Percentiles rank a stretch among this genome's conserved stretches.
Conservation (phyloP, 257 asterid species). For the Capsicum rhomboideum region DNA sequence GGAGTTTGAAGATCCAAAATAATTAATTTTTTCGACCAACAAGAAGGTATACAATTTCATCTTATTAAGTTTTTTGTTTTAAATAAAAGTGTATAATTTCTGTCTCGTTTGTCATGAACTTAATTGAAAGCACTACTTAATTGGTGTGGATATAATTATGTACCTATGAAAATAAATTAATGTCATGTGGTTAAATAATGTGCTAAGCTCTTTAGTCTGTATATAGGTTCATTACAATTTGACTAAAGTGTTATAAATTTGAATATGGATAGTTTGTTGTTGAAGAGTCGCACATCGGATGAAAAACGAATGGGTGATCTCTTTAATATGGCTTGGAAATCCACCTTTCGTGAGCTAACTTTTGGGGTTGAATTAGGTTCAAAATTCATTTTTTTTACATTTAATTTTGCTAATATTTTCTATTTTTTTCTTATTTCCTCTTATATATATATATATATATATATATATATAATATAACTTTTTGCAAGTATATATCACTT, state of each 20-base stretch:
- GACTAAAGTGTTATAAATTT: no score
- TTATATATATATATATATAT: no score
- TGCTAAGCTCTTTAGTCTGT: not conserved
- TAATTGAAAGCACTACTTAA: not conserved
- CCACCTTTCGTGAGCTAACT: no score
- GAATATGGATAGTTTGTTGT: not conserved
- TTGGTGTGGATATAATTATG: not conserved
- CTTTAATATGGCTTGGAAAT: no score
- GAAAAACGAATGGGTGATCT: no score
- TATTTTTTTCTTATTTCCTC: not conserved
- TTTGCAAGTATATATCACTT: not conserved
- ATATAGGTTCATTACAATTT: no score
- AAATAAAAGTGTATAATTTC: not conserved
- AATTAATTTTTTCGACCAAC: not conserved
- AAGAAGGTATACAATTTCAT: not conserved
- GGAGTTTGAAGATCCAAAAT: not conserved
- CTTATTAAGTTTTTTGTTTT: not conserved
- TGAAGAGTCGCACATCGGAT: no score
- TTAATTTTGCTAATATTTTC: no score
- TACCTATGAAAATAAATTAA: not conserved
- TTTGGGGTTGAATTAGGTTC: no score
- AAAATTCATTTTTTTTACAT: no score
- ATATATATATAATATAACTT: no score
- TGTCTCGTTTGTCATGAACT: not conserved
- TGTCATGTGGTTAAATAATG: not conserved